Percentiles rank a stretch among this genome's conserved stretches.
phyloP scores from a whole-genome alignment of 148 eudicot species.

The Camellia lanceoleosa region DNA sequence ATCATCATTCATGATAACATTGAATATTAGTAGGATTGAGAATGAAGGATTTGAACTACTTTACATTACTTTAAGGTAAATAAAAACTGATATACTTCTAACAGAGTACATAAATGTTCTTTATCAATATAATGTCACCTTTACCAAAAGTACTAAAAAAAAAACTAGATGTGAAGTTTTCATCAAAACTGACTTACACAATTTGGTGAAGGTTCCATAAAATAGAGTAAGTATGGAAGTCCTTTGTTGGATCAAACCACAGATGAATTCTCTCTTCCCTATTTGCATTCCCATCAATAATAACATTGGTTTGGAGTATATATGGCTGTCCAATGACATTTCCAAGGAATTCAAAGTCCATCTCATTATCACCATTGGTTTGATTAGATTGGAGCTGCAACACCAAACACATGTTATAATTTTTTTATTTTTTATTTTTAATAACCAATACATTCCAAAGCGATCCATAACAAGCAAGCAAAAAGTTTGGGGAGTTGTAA shows the following conservation, averaged over 20 bases:
- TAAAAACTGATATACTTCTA: no score
- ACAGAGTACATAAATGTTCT: no score
- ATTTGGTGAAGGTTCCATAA: conserved; percentile 74
- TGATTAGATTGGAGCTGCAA: no score
- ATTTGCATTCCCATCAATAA: conserved; percentile 52
- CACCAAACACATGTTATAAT: neutral
- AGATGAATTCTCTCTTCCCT: conserved; percentile 63
- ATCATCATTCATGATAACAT: no score
- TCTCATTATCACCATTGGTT: conserved; percentile 37
- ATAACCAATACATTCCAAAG: neutral
- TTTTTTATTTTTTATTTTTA: no score
- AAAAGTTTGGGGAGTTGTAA: no score
- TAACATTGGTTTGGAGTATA: conserved; percentile 72
- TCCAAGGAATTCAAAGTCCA: conserved; percentile 73
- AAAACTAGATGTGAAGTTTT: no score
- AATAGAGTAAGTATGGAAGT: conserved; percentile 76
- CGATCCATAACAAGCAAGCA: neutral
- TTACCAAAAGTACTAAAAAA: no score
- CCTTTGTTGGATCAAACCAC: conserved; percentile 81
- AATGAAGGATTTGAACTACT: no score
- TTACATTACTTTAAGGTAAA: no score
- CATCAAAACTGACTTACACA: conserved; percentile 48
- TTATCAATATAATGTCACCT: no score
- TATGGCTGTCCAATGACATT: conserved; percentile 62
- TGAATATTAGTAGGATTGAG: no score